phyloP scores from a whole-genome alignment of 2,329 filamentous ascomycete species.

The Botrytis byssoidea region DNA sequence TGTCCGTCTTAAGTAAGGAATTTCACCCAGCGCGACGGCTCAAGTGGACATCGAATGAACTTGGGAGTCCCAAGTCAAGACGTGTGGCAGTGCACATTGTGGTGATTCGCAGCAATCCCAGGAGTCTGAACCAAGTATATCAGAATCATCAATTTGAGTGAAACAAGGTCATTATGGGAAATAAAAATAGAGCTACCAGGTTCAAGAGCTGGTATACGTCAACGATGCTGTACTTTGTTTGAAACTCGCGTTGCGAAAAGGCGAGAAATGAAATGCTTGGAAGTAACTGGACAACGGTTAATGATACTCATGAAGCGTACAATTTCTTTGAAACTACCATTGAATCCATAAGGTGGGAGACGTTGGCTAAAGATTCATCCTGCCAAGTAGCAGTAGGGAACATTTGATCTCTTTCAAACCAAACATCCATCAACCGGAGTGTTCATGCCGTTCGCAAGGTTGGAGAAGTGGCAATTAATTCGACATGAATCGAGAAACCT shows the following conservation, averaged over 20 bases:
- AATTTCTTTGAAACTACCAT: neutral
- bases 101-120: neutral
- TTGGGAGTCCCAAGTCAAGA: neutral
- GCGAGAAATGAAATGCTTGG: neutral
- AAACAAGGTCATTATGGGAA: neutral
- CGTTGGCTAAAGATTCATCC: neutral
- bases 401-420: neutral
- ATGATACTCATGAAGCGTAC: neutral
- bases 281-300: neutral
- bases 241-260: neutral
- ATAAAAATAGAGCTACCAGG: neutral
- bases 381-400: neutral
- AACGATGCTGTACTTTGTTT: neutral
- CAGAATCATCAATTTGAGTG: neutral
- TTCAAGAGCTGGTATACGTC: neutral
- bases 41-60: neutral
- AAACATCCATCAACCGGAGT: neutral
- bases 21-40: neutral
- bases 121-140: neutral
- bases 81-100: conserved; percentile 1
- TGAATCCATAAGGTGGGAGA: neutral
- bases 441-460: neutral
- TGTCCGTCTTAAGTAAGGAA: neutral
- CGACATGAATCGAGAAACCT: neutral
- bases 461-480: neutral